These are phyloP conservation scores for Tricholoma flavovirens DNA, from an alignment of 768 basidiomycete genomes.

Conservation along the genomic window DNA sequence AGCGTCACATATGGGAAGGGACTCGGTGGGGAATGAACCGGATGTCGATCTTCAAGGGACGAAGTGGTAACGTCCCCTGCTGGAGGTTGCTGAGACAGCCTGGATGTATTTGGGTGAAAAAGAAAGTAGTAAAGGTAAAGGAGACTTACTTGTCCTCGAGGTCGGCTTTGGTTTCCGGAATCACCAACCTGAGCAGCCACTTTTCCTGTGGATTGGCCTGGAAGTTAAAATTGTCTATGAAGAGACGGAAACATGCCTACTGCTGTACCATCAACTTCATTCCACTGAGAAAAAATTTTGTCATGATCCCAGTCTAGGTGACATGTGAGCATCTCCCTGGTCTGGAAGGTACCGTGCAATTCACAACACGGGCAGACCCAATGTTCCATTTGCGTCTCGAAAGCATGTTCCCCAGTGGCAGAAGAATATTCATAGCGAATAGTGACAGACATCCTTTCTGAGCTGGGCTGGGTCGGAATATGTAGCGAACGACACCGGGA, in stretches of 20 bases:
- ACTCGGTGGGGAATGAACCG: background rate
- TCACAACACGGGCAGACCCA: slow-evolving; percentile 56
- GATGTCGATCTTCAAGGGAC: background rate
- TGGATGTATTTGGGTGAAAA: background rate
- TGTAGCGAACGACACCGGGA: slow-evolving; percentile 31
- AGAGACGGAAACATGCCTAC: slow-evolving; percentile 9
- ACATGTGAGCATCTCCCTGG: slow-evolving; percentile 35
- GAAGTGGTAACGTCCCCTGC: background rate
- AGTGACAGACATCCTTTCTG: background rate
- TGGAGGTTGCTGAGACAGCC: background rate
- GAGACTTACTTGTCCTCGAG: background rate
- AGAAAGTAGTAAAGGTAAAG: background rate
- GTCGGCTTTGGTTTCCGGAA: background rate
- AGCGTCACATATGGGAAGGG: slow-evolving; percentile 8
- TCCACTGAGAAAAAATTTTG: slow-evolving; percentile 35
- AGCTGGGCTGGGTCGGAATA: slow-evolving; percentile 22
- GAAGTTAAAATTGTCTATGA: background rate
- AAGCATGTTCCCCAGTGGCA: slow-evolving; percentile 12
- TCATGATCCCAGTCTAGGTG: slow-evolving; percentile 49
- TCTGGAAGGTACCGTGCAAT: slow-evolving; percentile 36
- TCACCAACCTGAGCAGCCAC: background rate
- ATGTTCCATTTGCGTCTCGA: slow-evolving; percentile 23
- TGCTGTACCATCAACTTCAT: slow-evolving; percentile 10
- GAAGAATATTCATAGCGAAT: slow-evolving; percentile 13
- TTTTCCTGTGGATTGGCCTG: background rate